Evolutionary conservation across 495 filamentous ascomycete genomes (phyloP).

Genomic region (Margaritispora aquatica): DNA sequence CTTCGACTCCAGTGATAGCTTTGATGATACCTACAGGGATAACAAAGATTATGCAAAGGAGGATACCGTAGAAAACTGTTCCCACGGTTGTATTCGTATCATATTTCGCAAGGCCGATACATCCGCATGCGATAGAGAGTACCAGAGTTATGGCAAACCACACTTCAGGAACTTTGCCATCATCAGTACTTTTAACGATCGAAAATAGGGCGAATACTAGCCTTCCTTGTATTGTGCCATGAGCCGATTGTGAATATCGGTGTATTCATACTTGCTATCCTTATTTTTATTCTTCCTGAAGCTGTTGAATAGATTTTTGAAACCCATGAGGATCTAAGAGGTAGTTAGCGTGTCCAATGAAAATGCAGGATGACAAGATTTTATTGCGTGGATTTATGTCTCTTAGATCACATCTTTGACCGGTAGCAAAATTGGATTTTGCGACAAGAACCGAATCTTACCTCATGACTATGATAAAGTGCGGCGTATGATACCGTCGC

Average conservation of each 20-base stretch:
- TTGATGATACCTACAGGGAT: slow-evolving; percentile 1
- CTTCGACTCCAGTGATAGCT: not conserved
- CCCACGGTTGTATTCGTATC: not conserved
- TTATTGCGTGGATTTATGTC: no score
- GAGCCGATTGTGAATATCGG: not conserved
- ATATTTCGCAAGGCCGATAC: not conserved
- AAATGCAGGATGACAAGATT: no score
- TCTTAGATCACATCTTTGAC: no score
- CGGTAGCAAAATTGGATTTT: no score
- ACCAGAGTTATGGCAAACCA: not conserved
- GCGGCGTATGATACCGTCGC: not conserved
- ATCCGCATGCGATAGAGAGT: not conserved
- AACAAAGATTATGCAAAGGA: not conserved
- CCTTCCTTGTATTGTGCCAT: not conserved
- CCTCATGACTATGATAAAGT: not conserved
- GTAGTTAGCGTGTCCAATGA: no score
- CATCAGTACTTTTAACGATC: not conserved
- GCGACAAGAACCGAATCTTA: no score
- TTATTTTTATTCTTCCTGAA: not conserved
- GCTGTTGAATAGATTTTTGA: not conserved
- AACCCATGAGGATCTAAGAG: no score
- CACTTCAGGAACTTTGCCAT: not conserved
- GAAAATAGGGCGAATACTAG: not conserved
- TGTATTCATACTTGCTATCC: not conserved
- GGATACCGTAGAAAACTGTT: not conserved